Evolutionary conservation across 2,329 filamentous ascomycete species (phyloP).

Genomic region (Zasmidium cellare): DNA sequence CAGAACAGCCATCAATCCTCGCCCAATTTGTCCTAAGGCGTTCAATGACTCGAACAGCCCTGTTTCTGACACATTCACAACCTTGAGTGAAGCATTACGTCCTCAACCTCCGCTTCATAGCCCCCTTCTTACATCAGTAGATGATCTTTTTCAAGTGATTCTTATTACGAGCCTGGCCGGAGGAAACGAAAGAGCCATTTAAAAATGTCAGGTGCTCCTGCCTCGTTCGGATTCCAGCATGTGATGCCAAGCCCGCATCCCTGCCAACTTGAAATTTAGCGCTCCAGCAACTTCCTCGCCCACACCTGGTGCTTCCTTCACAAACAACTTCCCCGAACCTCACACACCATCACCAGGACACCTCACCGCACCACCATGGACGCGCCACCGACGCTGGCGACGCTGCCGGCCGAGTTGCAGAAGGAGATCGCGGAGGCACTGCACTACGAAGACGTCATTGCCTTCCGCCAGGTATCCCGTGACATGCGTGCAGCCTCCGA

Average conservation of each 20-base stretch:
- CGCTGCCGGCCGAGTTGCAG: constrained; percentile 1
- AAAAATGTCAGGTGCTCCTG: too few species aligned
- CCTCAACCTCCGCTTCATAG: too few species aligned
- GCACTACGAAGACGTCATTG: neutral
- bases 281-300: neutral
- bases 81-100: too few species aligned
- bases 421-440: neutral
- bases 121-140: too few species aligned
- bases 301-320: neutral
- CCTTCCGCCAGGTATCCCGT: neutral
- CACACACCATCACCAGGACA: neutral
- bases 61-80: too few species aligned
- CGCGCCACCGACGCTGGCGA: neutral
- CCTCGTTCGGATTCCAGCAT: neutral
- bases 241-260: neutral
- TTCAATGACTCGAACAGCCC: too few species aligned
- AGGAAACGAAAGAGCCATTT: too few species aligned
- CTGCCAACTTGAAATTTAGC: neutral
- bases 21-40: too few species aligned
- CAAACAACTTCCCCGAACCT: neutral
- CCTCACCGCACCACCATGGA: neutral
- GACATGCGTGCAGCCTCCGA: neutral
- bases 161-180: too few species aligned
- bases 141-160: too few species aligned
- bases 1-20: too few species aligned